phyloP scores from a whole-genome alignment of 2,329 filamentous ascomycete species.

The Dothistroma septosporum region DNA sequence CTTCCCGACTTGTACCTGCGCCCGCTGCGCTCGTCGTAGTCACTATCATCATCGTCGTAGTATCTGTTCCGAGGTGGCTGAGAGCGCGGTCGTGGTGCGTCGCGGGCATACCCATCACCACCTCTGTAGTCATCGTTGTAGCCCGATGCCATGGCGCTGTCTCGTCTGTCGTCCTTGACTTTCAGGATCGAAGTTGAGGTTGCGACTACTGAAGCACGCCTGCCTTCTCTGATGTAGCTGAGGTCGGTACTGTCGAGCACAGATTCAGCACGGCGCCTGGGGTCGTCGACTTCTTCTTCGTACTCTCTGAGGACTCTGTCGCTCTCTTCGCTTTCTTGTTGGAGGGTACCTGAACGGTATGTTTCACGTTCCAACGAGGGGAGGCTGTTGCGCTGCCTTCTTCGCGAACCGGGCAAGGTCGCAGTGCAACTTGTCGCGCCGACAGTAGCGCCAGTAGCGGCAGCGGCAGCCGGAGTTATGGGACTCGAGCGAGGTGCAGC shows the following conservation, averaged over 20 bases:
- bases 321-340: constrained; percentile 22
- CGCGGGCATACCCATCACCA: constrained; percentile 14
- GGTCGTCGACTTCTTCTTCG: constrained; percentile 33
- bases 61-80: constrained; percentile 27
- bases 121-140: constrained; percentile 28
- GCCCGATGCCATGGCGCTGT: constrained; percentile 25
- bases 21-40: constrained; percentile 31
- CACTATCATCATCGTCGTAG: constrained; percentile 32
- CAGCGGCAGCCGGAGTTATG: not conserved
- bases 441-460: constrained; percentile 6
- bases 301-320: constrained; percentile 28
- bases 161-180: constrained; percentile 14
- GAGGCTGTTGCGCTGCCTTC: constrained; percentile 18
- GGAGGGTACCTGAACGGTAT: constrained; percentile 18
- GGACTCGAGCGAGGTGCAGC: constrained; percentile 1
- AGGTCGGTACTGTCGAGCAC: constrained; percentile 16
- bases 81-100: constrained; percentile 23
- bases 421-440: constrained; percentile 6
- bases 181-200: constrained; percentile 2
- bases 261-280: constrained; percentile 25
- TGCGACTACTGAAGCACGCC: constrained; percentile 3
- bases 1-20: constrained; percentile 17
- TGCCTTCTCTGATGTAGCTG: not conserved
- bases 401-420: constrained; percentile 12
- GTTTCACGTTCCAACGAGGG: constrained; percentile 17